Evolutionary conservation across 768 basidiomycete genomes (phyloP).

Genomic region (Tulasnella sp.): DNA sequence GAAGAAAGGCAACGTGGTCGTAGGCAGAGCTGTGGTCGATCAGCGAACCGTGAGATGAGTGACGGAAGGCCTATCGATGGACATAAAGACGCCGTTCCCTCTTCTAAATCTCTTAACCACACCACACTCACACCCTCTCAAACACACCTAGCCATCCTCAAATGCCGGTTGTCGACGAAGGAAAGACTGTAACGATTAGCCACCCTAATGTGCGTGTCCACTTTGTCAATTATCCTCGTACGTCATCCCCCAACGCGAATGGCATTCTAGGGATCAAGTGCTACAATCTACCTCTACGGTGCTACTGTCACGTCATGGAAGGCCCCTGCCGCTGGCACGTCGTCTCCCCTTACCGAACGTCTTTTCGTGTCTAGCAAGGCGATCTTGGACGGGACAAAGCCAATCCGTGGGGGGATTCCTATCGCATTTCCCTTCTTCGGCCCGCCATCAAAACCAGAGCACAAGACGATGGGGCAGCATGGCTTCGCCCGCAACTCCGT

Average conservation of each 20-base stretch:
- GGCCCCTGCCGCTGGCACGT: constrained; percentile 29
- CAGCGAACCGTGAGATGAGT: neutral
- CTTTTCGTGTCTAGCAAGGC: constrained; percentile 78
- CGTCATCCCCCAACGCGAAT: neutral
- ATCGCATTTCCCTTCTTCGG: constrained; percentile 85
- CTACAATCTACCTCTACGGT: constrained; percentile 60
- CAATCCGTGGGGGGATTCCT: constrained; percentile 40
- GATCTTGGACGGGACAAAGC: constrained; percentile 64
- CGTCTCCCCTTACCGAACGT: constrained; percentile 41
- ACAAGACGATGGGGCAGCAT: constrained; percentile 64
- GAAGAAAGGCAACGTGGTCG: neutral
- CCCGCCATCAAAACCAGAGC: constrained; percentile 54
- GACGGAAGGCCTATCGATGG: neutral
- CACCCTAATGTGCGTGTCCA: neutral
- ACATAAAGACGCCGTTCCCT: neutral
- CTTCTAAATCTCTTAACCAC: neutral
- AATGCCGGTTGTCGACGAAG: neutral
- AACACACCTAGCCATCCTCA: too few relatives aligned
- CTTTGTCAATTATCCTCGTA: neutral
- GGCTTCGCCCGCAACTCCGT: constrained; percentile 73
- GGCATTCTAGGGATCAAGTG: constrained; percentile 7
- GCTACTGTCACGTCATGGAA: constrained; percentile 86
- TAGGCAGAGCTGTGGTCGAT: neutral
- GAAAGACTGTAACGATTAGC: neutral
- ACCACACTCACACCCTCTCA: too few relatives aligned